phyloP scores from a whole-genome alignment of 306 rosid genomes.

The Quercus dentata region DNA sequence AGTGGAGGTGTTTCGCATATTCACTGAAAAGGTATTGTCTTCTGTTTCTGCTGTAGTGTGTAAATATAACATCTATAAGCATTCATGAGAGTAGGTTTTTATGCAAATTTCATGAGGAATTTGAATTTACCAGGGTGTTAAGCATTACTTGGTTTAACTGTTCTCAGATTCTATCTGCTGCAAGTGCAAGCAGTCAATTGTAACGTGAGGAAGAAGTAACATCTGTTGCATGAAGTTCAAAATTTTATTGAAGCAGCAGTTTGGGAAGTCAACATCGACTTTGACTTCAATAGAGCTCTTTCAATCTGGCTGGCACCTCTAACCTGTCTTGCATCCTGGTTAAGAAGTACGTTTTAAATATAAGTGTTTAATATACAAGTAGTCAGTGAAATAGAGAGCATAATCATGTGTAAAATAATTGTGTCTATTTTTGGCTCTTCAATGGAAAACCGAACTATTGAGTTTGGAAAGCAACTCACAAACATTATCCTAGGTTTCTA shows the following conservation, averaged over 20 bases:
- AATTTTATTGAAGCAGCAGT: conserved; percentile 7
- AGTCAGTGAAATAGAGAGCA: not conserved
- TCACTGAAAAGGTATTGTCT: conserved; percentile 63
- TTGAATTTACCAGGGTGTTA: not conserved
- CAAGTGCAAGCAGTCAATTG: conserved; percentile 14
- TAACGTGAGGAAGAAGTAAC: conserved; percentile 5
- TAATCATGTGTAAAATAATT: not conserved
- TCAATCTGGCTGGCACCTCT: not conserved
- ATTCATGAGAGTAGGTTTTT: not conserved
- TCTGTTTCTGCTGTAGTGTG: not conserved
- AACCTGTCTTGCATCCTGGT: not conserved
- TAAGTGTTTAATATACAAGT: too few species aligned
- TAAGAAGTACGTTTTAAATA: not conserved
- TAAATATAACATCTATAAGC: not conserved
- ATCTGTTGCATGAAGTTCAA: not conserved
- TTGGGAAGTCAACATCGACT: not conserved
- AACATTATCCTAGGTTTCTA: too few species aligned
- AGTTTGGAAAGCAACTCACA: too few species aligned
- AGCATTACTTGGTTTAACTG: not conserved
- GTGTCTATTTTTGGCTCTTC: too few species aligned
- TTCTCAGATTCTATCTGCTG: conserved; percentile 54
- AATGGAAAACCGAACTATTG: too few species aligned
- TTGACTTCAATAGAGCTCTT: not conserved
- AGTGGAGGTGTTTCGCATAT: conserved; percentile 49
- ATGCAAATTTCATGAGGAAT: conserved; percentile 4